Evolutionary conservation across 192 early-diverging fungal species (phyloP).

Genomic region (Coemansia javaensis): DNA sequence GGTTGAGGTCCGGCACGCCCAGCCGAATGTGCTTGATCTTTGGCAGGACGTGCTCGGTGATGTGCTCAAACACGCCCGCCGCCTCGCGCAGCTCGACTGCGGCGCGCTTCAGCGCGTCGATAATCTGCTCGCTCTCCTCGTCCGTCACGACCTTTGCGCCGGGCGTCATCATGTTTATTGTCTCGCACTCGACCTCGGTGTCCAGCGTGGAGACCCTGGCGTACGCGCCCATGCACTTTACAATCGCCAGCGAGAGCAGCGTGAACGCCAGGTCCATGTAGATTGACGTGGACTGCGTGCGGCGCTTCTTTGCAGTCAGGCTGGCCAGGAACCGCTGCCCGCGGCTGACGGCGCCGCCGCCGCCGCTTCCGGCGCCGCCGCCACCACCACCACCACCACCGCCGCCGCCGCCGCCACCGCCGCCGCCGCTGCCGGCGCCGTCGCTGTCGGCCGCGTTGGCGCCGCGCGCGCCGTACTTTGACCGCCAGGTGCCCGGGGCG

Average conservation of each 20-base stretch:
- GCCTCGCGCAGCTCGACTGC: constrained; percentile 45
- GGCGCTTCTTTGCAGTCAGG: constrained; percentile 28
- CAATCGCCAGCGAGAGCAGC: constrained; percentile 34
- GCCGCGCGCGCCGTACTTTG: constrained; percentile 13
- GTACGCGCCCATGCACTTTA: constrained; percentile 48
- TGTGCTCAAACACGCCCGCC: constrained; percentile 41
- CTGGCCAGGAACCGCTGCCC: constrained; percentile 20
- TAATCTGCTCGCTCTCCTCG: constrained; percentile 38
- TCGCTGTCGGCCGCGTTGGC: constrained; percentile 14
- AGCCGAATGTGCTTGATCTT: constrained; percentile 19
- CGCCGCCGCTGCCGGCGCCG: constrained; percentile 13
- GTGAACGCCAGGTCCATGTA: constrained; percentile 48
- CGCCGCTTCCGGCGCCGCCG: constrained; percentile 5
- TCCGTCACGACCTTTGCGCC: constrained; percentile 8
- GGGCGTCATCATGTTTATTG: constrained; percentile 41
- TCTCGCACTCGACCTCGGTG: constrained; percentile 47
- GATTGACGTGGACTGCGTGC: constrained; percentile 39
- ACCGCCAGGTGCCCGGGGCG: constrained; percentile 13
- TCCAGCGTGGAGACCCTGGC: constrained; percentile 40
- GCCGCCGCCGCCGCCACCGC: constrained; percentile 3
- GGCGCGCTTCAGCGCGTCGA: constrained; percentile 42
- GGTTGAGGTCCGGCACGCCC: constrained; percentile 38
- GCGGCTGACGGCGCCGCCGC: constrained; percentile 1
- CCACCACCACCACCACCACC: constrained; percentile 25
- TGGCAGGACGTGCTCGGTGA: constrained; percentile 38